Percentiles rank a stretch among this genome's conserved stretches.
Conservation (phyloP, 1,284 basidiomycete species). For the Ceratobasidium sp. region DNA sequence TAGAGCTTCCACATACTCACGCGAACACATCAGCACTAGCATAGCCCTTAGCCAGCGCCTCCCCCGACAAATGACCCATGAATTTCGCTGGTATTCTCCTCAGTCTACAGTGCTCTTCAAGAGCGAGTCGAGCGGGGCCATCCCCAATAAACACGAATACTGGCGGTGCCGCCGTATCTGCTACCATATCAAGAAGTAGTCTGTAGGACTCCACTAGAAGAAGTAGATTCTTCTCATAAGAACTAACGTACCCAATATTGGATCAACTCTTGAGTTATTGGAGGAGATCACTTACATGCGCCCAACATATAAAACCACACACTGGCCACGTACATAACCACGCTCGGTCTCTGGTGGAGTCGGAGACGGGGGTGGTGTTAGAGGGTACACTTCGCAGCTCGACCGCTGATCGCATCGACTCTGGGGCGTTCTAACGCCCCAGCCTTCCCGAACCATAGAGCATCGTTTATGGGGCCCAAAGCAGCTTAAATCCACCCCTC, state of each 20-base stretch:
- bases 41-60: constrained; percentile 54
- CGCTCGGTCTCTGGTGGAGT: constrained; percentile 42
- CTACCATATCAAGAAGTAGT: constrained; percentile 46
- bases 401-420: constrained; percentile 27
- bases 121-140: constrained; percentile 57
- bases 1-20: constrained; percentile 45
- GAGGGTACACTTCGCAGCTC: constrained; percentile 43
- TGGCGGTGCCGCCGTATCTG: constrained; percentile 45
- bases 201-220: constrained; percentile 58
- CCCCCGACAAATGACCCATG: constrained; percentile 56
- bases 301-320: constrained; percentile 51
- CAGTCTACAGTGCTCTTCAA: constrained; percentile 53
- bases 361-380: constrained; percentile 52
- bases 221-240: constrained; percentile 65
- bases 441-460: constrained; percentile 51
- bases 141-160: constrained; percentile 63
- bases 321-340: constrained; percentile 43
- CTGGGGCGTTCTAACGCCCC: constrained; percentile 50
- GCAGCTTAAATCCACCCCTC: constrained; percentile 54
- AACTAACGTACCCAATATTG: constrained; percentile 46
- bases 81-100: constrained; percentile 56
- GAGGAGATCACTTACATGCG: constrained; percentile 51
- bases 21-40: constrained; percentile 62
- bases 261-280: background rate
- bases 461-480: constrained; percentile 55